Base-by-base conservation (phyloP, 2,329 filamentous ascomycete genomes). In the Amesomyces nigricolor region DNA sequence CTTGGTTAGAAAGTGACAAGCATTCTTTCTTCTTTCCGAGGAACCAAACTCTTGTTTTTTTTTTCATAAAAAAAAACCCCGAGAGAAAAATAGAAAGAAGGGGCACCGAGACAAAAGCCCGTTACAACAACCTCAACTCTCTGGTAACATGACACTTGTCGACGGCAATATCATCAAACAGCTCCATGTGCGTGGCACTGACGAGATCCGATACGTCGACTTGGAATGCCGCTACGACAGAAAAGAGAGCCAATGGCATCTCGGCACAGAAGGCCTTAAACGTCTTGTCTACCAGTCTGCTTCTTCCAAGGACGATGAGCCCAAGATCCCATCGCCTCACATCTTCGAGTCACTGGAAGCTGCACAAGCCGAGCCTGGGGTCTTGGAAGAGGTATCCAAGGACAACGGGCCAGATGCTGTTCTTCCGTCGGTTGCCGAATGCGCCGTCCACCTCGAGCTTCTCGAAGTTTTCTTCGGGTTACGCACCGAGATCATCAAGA, bases 401-500 rank as follows among this genome's bases (percentile, higher is more conserved):
- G 5, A 17, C 16, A 37, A 14, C 45, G 11, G 9, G 11, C 14
- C 4, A 13, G 11, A 19, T 5, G 14, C 5, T 13, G 11, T 11
- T 2, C 35, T 49, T 13, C 57, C 57, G 10, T 37, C 46, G 1
- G n/a, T 56, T 4, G 51, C 46, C 11, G 49, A 58, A 44, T 56
- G 53, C 43, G 57, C 57, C 9, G 48, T 50, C 16, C 57, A 58
- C 32, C 50, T 58, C 14, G 57, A 58, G 19, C 51, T 58, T 2
- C 53, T 58, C 17, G 57, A 56, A 19, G 43, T 40, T 3, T 53
- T 58, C 48, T 51, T 47, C 14, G 43, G 43, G 37, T 43, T 58
- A 13, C 57, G 57, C 26, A 6, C 39, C n/a, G 22, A 47, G 9
- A 49, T 59, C 32, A 38, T 59, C 40, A 40, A 40, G 1, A 47